phyloP scores from a whole-genome alignment of 2,329 filamentous ascomycete genomes.

The Decorospora gaudefroyi region DNA sequence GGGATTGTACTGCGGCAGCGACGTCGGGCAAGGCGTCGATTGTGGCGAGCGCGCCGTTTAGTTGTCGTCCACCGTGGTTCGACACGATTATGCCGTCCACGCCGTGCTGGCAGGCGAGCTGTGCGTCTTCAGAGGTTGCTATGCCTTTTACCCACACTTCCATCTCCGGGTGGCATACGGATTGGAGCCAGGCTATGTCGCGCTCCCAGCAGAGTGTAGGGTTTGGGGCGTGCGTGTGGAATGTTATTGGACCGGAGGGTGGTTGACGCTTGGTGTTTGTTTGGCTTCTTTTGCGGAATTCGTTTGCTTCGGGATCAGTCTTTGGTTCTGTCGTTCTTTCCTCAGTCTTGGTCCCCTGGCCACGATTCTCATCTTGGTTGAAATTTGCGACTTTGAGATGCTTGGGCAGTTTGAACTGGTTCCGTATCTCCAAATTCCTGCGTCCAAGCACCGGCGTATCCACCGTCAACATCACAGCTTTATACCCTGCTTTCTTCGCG shows the following conservation, averaged over 20 bases:
- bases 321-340: neutral
- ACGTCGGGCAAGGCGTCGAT: slow-evolving; percentile 59
- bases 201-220: slow-evolving; percentile 32
- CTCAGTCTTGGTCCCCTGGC: neutral
- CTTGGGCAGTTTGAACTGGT: slow-evolving; percentile 32
- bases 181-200: slow-evolving; percentile 28
- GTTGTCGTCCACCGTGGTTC: slow-evolving; percentile 59
- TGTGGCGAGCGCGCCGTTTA: slow-evolving; percentile 53
- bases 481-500: slow-evolving; percentile 33
- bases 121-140: slow-evolving; percentile 49
- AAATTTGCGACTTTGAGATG: slow-evolving; percentile 33
- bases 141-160: slow-evolving; percentile 52
- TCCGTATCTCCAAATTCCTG: slow-evolving; percentile 31
- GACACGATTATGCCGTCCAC: slow-evolving; percentile 55
- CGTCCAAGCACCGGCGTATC: slow-evolving; percentile 33
- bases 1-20: slow-evolving; percentile 53
- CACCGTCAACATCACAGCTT: slow-evolving; percentile 33
- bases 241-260: slow-evolving; percentile 20
- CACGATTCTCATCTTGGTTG: slow-evolving; percentile 10
- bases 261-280: slow-evolving; percentile 10
- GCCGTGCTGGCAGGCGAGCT: slow-evolving; percentile 49
- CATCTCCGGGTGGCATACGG: slow-evolving; percentile 29
- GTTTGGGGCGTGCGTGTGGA: slow-evolving; percentile 30
- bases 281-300: slow-evolving; percentile 4
- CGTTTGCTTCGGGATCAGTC: neutral